phyloP scores from a whole-genome alignment of 352 stramenopile genomes.

The Globisporangium polare region DNA sequence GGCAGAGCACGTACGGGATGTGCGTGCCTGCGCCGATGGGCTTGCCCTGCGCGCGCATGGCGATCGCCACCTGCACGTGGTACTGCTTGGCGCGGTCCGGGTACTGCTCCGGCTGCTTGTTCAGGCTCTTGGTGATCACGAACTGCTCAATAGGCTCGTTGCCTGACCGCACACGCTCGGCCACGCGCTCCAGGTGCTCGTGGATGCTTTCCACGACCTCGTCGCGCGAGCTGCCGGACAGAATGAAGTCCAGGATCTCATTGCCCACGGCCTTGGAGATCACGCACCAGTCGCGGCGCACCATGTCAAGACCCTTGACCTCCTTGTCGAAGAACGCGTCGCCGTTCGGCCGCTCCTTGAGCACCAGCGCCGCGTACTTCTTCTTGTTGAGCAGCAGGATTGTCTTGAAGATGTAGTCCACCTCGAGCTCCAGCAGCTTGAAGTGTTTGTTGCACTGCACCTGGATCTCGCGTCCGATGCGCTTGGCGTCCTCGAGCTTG shows the following conservation, averaged over 20 bases:
- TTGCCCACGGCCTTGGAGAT: slow-evolving; percentile 97
- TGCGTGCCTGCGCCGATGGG: slow-evolving; percentile 98
- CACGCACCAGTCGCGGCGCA: slow-evolving; percentile 98
- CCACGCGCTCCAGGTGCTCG: slow-evolving; percentile 92
- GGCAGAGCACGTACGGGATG: slow-evolving; percentile 98
- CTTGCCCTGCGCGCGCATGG: slow-evolving; percentile 93
- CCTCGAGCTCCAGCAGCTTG: slow-evolving; percentile 98
- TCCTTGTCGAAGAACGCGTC: slow-evolving; percentile 92
- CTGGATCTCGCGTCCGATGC: slow-evolving; percentile 95
- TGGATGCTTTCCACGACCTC: slow-evolving; percentile 97
- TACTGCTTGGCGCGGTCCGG: slow-evolving; percentile 95
- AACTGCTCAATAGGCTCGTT: slow-evolving; percentile 96
- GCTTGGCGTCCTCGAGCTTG: slow-evolving; percentile 91
- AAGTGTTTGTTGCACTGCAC: slow-evolving; percentile 99
- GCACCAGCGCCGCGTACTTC: slow-evolving; percentile 98
- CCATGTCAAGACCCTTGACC: slow-evolving; percentile 98
- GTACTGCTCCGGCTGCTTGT: slow-evolving; percentile 98
- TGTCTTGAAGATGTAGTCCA: slow-evolving; percentile 99
- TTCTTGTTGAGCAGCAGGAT: slow-evolving; percentile 99
- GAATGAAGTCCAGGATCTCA: slow-evolving; percentile 96
- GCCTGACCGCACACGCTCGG: slow-evolving; percentile 91
- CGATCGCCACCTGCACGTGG: slow-evolving; percentile 98
- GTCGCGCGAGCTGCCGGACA: slow-evolving; percentile 93
- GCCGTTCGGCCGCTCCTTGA: slow-evolving; percentile 77
- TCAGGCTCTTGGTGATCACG: slow-evolving; percentile 99